phyloP scores from a whole-genome alignment of 306 rosid genomes.

The Argentina anserina region DNA sequence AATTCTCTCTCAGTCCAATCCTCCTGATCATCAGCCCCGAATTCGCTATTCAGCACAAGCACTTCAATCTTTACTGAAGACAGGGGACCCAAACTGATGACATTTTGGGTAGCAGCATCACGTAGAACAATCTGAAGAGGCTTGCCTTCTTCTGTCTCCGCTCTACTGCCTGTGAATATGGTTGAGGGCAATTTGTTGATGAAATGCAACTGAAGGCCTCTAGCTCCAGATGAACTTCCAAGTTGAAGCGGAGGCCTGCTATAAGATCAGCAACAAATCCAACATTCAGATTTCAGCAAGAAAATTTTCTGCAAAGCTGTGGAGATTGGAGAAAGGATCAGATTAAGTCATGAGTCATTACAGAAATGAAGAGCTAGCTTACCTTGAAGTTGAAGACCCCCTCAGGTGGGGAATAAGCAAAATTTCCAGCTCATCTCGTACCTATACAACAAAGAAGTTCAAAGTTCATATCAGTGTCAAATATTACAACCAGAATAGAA shows the following conservation, averaged over 20 bases:
- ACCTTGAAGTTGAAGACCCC: constrained; percentile 41
- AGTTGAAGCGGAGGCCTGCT: constrained; percentile 31
- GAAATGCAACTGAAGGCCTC: constrained; percentile 43
- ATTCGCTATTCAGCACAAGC: constrained; percentile 46
- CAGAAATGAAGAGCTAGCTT: constrained; percentile 14
- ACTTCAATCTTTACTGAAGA: constrained; percentile 47
- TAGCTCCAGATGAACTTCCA: constrained; percentile 40
- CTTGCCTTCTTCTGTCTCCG: constrained; percentile 24
- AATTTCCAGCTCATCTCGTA: constrained; percentile 47
- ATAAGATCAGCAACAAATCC: constrained; percentile 2
- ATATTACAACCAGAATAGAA: neutral
- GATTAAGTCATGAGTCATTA: too few relatives aligned
- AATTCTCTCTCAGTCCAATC: constrained; percentile 56
- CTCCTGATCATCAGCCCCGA: constrained; percentile 35
- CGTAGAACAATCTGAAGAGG: constrained; percentile 36
- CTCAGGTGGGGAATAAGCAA: constrained; percentile 1
- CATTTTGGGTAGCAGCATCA: constrained; percentile 36
- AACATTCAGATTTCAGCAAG: neutral
- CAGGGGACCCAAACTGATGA: constrained; percentile 38
- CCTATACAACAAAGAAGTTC: constrained; percentile 33
- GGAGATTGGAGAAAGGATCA: neutral
- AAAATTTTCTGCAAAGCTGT: neutral
- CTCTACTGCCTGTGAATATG: constrained; percentile 33
- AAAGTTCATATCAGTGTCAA: neutral
- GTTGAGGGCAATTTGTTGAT: constrained; percentile 26